Percentiles rank a stretch among this genome's conserved stretches.
phyloP scores from a whole-genome alignment of 129 eudicot species.

The Ambrosia trifida region DNA sequence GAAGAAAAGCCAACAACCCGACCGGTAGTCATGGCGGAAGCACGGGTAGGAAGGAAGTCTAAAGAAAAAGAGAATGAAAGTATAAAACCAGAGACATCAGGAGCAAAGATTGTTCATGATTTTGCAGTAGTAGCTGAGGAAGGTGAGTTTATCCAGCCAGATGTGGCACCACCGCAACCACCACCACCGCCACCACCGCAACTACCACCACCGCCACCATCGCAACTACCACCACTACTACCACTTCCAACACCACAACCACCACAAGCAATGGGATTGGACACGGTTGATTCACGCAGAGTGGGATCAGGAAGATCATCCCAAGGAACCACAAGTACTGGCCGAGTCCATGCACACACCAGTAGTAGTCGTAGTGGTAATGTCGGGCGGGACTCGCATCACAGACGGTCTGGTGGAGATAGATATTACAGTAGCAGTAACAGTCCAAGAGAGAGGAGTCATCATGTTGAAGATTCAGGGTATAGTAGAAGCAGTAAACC shows the following conservation, averaged over 20 bases:
- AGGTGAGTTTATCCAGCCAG: conserved; percentile 37
- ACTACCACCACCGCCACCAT: neutral
- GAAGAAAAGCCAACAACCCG: conserved; percentile 26
- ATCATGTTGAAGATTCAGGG: conserved; percentile 56
- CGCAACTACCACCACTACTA: neutral
- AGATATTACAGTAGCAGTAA: conserved; percentile 27
- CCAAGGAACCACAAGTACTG: conserved; percentile 48
- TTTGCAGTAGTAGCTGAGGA: conserved; percentile 28
- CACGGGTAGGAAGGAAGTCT: conserved; percentile 27
- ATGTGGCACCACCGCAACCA: conserved; percentile 23
- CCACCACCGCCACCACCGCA: neutral
- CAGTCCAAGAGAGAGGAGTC: conserved; percentile 59
- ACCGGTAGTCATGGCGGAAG: conserved; percentile 1
- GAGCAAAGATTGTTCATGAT: conserved; percentile 13
- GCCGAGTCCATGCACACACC: conserved; percentile 40
- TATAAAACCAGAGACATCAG: conserved; percentile 7
- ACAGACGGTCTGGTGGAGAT: conserved; percentile 46
- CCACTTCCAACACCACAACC: conserved; percentile 7
- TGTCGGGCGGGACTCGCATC: conserved; percentile 44
- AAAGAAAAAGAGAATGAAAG: conserved; percentile 29
- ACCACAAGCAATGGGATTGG: conserved; percentile 28
- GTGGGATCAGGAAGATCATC: conserved; percentile 46
- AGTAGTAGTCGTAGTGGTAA: conserved; percentile 37
- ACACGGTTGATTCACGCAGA: conserved; percentile 36
- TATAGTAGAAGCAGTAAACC: conserved; percentile 52